Evolutionary conservation across 345 rosid genomes (phyloP), one percentile per base, ranked within the genome.

Genomic region (Aethionema arabicum): DNA sequence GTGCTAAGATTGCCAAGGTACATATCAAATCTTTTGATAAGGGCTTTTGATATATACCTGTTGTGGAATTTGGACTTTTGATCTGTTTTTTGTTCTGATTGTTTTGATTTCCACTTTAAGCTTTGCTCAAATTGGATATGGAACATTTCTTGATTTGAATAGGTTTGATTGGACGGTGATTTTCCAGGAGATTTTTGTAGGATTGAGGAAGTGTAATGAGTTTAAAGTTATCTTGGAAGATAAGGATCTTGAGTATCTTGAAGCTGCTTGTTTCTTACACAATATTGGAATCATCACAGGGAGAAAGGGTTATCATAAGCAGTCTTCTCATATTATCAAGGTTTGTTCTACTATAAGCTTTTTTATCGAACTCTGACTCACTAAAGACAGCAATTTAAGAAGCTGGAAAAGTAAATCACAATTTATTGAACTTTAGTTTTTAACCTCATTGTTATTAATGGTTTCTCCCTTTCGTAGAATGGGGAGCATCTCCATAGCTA

Each of bases 261-360:
- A 83, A 73, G 95, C 85, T 72, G 87, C 95, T 10, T 87, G 91
- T 65, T 77, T 83, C 72, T 87, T 87, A 67, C 95, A 87, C 71
- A 78, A 74, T 61, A 65, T 81, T 7, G 95, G 95, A 40, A 72
- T 75, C 44, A 66, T 74, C 65, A 60, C 69, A 52, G 72, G 88
- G 71, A 78, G 79, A 77, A 85, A 77, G 74, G 87, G 91, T 63
- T 85, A 87, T 61, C 95, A 87, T 66, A 84, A 84, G 82, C 80
- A 81, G 77, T 81, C 91, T 29, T 81, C 72, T 68, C 74, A 50
- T 50, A 85, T 87, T 47, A 76, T 85, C 61, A 79, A 70, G 83
- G 88, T 87, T 71, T 33, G 74, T 57, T 56, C 40, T 8, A 3
- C 16, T 10, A 4, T 9, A 40, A 40, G n/a, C 10, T 37, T 37